Evolutionary conservation across 371 early-diverging fungal genomes (phyloP), one percentile per base, ranked within the genome.

Genomic region (Mucor velutinosus): DNA sequence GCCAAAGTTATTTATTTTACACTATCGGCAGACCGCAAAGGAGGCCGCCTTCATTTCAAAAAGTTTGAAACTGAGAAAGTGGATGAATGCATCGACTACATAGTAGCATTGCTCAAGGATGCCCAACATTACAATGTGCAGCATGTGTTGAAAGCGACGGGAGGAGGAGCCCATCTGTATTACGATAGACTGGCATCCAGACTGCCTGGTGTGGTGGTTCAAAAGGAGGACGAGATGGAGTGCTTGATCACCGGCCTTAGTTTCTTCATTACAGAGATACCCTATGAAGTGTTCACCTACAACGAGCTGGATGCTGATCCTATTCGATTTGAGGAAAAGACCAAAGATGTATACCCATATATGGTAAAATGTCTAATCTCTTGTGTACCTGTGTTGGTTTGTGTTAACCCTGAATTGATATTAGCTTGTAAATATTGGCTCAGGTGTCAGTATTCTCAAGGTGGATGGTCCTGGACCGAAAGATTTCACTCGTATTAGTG

Each of bases 271-370:
- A 88, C 92, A 25, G 92, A 96, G 72, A 93, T 98, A 62, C 92
- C 96, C 0, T 91, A 94, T 73, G 98, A 98, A 79, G 96, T 94
- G 14, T 98, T 97, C 71, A 94, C 94, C 10, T 98, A 95, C 71
- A 84, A 83, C 65, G 90, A 90, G 60, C 74, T 63, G 19, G 77
- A 75, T 17, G 75, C 76, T n/a, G 87, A 91, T 67, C 90, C 94
- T 14, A 93, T 95, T 87, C 85, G 86, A 71, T 96, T 93, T 74
- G 95, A 95, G 70, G 82, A 88, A 47, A 87, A 82, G 32, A 86
- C 91, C 21, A 75, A 69, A 19, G 87, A 90, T 43, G 81, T 90
- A 43, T 94, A 90, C 78, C 94, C 94, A 15, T 94, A 93, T 78
- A 85, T 93, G 89, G 90, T 88, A 62, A 55, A 25, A 33, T 58